A percentile compares a stretch with the other conserved stretches of the same genome.
Evolutionary conservation across 306 rosid species (phyloP).

Genomic region (Cyamopsis tetragonoloba): DNA sequence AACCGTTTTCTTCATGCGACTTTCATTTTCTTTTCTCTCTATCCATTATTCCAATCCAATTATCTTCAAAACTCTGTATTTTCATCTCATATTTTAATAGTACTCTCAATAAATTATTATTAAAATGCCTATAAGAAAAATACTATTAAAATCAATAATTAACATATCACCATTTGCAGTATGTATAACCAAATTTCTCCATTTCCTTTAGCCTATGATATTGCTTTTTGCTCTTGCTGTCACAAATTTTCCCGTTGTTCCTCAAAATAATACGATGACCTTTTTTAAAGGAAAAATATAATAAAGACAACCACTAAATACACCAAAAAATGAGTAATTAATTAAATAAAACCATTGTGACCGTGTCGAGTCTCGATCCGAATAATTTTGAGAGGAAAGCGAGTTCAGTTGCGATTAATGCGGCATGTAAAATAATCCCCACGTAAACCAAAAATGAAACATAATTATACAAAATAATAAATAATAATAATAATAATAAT

Average conservation of each 20-base stretch:
- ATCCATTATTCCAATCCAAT: no score
- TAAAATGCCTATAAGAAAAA: no score
- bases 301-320: not conserved
- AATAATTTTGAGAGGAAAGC: not conserved
- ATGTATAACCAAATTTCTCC: no score
- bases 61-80: no score
- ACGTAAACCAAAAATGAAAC: not conserved
- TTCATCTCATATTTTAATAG: no score
- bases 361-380: not conserved
- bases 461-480: not conserved
- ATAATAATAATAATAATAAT: not conserved
- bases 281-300: no score
- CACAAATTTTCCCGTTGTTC: not conserved
- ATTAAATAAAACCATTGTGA: no score
- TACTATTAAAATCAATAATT: no score
- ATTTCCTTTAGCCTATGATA: not conserved
- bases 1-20: no score
- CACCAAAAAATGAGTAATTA: not conserved
- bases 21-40: no score
- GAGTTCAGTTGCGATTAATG: constrained; percentile 13
- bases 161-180: no score
- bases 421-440: not conserved
- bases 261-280: not conserved
- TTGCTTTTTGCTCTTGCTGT: not conserved
- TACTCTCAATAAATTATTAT: no score